phyloP scores from a whole-genome alignment of 148 eudicot genomes.

The Amaranthus cruentus region DNA sequence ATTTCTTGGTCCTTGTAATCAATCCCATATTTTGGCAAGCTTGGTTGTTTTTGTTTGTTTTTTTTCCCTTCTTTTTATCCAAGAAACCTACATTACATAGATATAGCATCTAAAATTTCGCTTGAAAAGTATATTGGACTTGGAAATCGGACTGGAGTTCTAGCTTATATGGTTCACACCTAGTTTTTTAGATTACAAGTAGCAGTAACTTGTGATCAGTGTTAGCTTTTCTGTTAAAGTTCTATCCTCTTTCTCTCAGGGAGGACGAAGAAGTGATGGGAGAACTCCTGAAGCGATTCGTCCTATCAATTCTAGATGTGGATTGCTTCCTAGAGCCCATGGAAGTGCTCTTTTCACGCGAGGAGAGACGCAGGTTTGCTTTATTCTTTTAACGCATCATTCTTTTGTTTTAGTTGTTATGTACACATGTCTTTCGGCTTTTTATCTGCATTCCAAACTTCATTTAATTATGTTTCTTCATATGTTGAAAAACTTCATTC shows the following conservation, averaged over 20 bases:
- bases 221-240: neutral
- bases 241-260: constrained; percentile 37
- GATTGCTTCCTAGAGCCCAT: constrained; percentile 98
- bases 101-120: neutral
- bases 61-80: neutral
- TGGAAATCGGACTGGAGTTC: neutral
- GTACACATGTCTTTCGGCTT: neutral
- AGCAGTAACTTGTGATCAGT: neutral
- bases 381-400: constrained; percentile 2
- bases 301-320: constrained; percentile 69
- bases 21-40: too few relatives aligned
- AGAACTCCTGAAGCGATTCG: constrained; percentile 79
- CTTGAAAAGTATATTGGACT: neutral
- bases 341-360: constrained; percentile 99
- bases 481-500: neutral
- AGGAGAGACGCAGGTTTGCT: constrained; percentile 96
- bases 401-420: neutral
- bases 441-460: neutral
- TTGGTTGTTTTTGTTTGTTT: neutral
- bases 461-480: neutral
- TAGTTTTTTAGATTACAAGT: neutral
- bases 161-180: neutral
- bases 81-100: neutral
- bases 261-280: constrained; percentile 97
- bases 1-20: too few relatives aligned